phyloP scores from a whole-genome alignment of 768 basidiomycete genomes.

The Leccinellum rugosiceps region DNA sequence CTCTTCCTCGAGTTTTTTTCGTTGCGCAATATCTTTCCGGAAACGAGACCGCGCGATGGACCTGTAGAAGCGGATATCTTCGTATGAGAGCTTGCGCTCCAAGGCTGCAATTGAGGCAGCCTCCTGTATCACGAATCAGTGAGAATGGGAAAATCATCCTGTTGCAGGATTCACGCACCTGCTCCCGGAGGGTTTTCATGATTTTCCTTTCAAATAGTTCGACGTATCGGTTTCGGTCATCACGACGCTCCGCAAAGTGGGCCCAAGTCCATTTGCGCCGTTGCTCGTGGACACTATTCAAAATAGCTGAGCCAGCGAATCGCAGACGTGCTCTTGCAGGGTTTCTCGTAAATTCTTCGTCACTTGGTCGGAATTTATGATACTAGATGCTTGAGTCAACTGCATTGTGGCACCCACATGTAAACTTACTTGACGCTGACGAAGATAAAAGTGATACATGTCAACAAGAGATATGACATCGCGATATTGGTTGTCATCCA shows the following conservation, averaged over 20 bases:
- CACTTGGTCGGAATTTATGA: slow-evolving; percentile 70
- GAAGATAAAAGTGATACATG: slow-evolving; percentile 93
- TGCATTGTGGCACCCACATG: background rate
- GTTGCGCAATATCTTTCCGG: slow-evolving; percentile 76
- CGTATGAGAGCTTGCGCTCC: slow-evolving; percentile 84
- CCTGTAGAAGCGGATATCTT: slow-evolving; percentile 95
- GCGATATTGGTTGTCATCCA: slow-evolving; percentile 93
- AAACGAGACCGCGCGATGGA: slow-evolving; percentile 89
- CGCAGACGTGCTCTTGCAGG: slow-evolving; percentile 64
- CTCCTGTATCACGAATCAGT: slow-evolving; percentile 40
- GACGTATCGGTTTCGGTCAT: slow-evolving; percentile 84
- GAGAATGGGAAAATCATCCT: background rate
- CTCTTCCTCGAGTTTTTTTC: slow-evolving; percentile 65
- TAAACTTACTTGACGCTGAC: slow-evolving; percentile 66
- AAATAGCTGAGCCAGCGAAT: slow-evolving; percentile 79
- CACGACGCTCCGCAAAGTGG: slow-evolving; percentile 83
- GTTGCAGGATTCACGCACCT: slow-evolving; percentile 41
- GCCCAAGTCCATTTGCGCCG: slow-evolving; percentile 88
- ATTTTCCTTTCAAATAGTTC: slow-evolving; percentile 78
- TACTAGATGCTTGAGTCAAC: slow-evolving; percentile 45
- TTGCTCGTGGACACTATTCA: slow-evolving; percentile 79
- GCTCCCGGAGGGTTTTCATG: slow-evolving; percentile 46
- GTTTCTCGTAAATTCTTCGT: slow-evolving; percentile 57
- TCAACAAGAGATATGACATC: slow-evolving; percentile 91
- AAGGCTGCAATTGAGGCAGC: slow-evolving; percentile 52